Base-by-base conservation (phyloP, 2,329 filamentous ascomycete species). In the Penicillium olsonii region DNA sequence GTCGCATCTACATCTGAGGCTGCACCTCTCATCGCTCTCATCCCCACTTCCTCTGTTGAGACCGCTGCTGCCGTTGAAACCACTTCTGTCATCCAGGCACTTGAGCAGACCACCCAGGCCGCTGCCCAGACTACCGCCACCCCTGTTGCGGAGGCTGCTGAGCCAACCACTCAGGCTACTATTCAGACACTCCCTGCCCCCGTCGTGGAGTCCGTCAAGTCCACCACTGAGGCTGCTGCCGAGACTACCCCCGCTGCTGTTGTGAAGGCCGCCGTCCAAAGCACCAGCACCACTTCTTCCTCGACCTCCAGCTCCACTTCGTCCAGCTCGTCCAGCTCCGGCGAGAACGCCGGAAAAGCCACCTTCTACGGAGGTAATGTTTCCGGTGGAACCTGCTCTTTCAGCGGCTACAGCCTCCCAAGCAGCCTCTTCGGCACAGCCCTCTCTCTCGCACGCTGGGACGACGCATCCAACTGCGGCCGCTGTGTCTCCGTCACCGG, bases 321-420 rank as follows among this genome's bases (percentile, higher is more conserved):
- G 7, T 45, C 42, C 4, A 24, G 9, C 22, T 19, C 9, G 6
- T 35, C 45, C 39, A 37, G 29, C 29, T 31, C 45, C 18, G 11
- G 9, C 10, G 51, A 46, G 27, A 62, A 64, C 27, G 61, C 68
- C 4, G 77, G 77, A 53, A 59, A 69, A 48, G 76, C 77, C 37
- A 82, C 80, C 39, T 80, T 74, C 56, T 83, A 83, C 60, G 76
- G 77, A 26, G 80, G 81, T 24, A 80, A 83, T 63, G 64, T 83
- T 2, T 66, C 69, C 5, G 84, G 84, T 33, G 85, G 85, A 53
- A 78, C 76, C 50, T 88, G 85, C 69, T 82, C 79, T 11, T 87
- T 87, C 74, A 73, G 75, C 7, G 80, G 77, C 42, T 87, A 86
- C 71, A 84, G 77, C 2, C 71, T 87, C 20, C 84, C 84, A 6